phyloP scores from a whole-genome alignment of 352 stramenopile species.

The Globisporangium splendens region DNA sequence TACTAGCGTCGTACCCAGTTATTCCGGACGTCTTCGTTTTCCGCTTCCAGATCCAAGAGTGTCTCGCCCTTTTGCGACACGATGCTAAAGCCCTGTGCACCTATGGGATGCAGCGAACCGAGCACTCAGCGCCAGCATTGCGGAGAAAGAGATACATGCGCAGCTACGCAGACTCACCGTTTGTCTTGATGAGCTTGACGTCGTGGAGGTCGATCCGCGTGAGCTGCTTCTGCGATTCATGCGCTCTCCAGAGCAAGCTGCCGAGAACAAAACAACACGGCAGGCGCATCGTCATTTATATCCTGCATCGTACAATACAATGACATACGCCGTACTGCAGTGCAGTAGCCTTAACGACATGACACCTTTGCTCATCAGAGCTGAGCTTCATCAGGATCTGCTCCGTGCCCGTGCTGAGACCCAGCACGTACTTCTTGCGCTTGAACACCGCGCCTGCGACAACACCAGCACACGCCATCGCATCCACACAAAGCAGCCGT shows the following conservation, averaged over 20 bases:
- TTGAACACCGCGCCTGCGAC: conserved; percentile 55
- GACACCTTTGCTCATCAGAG: conserved; percentile 54
- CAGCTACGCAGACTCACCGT: conserved; percentile 22
- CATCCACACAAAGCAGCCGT: background rate
- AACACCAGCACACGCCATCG: background rate
- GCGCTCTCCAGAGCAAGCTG: conserved; percentile 68
- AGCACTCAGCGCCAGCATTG: background rate
- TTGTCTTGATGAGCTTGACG: conserved; percentile 49
- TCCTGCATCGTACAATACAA: background rate
- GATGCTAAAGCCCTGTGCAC: conserved; percentile 40
- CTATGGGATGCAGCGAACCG: conserved; percentile 14
- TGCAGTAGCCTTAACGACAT: background rate
- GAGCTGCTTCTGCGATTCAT: conserved; percentile 46
- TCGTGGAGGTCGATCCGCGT: conserved; percentile 47
- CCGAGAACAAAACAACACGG: background rate
- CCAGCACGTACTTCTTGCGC: conserved; percentile 74
- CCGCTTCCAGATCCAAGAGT: conserved; percentile 70
- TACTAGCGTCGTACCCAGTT: conserved; percentile 41
- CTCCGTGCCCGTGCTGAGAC: conserved; percentile 58
- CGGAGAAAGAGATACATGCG: background rate
- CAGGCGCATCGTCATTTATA: background rate
- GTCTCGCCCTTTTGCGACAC: conserved; percentile 56
- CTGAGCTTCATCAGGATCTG: conserved; percentile 61
- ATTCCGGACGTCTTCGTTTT: conserved; percentile 54
- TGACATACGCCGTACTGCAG: background rate